Evolutionary conservation across 192 early-diverging fungal genomes (phyloP).

Genomic region (Coemansia sp.): DNA sequence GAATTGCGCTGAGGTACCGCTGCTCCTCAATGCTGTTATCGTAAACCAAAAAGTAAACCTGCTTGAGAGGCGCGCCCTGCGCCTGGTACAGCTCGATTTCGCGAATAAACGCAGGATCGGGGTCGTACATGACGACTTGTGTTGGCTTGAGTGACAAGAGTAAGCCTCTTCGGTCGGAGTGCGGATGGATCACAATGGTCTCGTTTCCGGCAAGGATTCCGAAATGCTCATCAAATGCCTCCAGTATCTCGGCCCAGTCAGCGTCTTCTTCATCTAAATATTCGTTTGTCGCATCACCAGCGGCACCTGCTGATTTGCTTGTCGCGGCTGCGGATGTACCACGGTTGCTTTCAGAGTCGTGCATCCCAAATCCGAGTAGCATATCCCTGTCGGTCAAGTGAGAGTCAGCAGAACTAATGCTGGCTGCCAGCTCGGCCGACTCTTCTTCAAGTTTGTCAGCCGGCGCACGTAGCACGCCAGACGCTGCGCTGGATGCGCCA

Average conservation of each 20-base stretch:
- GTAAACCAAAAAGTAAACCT: slow-evolving; percentile 92
- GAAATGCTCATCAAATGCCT: slow-evolving; percentile 30
- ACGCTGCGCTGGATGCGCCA: slow-evolving; percentile 46
- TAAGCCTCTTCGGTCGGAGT: slow-evolving; percentile 64
- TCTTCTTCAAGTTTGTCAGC: slow-evolving; percentile 32
- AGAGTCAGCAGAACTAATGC: slow-evolving; percentile 9
- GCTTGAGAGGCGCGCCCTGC: slow-evolving; percentile 50
- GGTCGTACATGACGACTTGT: slow-evolving; percentile 90
- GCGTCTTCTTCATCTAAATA: slow-evolving; percentile 39
- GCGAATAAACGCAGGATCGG: slow-evolving; percentile 82
- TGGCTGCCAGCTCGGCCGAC: slow-evolving; percentile 28
- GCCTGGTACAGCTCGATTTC: slow-evolving; percentile 76
- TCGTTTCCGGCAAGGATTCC: slow-evolving; percentile 26
- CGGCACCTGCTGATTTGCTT: neutral
- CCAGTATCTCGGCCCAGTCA: slow-evolving; percentile 31
- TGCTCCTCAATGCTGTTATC: slow-evolving; percentile 96
- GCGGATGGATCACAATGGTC: slow-evolving; percentile 57
- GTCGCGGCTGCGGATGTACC: neutral
- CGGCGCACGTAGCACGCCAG: slow-evolving; percentile 28
- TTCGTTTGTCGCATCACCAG: neutral
- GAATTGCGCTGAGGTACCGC: slow-evolving; percentile 75
- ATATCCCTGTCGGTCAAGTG: neutral
- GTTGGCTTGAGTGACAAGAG: slow-evolving; percentile 69
- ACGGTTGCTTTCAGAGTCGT: neutral
- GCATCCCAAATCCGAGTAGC: neutral